Conservation (phyloP, 352 stramenopile species). For the Bremia lactucae region DNA sequence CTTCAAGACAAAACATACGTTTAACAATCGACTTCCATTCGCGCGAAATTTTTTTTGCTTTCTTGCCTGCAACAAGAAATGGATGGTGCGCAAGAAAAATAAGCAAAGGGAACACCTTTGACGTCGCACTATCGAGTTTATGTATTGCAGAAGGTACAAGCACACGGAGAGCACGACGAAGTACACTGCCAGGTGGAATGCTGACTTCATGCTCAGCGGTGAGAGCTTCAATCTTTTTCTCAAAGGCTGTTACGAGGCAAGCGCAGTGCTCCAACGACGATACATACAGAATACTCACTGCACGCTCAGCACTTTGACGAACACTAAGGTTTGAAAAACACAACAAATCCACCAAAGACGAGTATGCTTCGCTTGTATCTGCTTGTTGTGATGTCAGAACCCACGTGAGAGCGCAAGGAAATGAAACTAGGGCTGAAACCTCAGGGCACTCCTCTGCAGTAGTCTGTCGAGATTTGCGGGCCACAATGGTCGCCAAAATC, state of each 20-base stretch:
- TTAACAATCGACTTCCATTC: constrained; percentile 63
- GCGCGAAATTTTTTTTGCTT: constrained; percentile 30
- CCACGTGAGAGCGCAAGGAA: constrained; percentile 50
- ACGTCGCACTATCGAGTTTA: constrained; percentile 23
- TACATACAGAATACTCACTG: constrained; percentile 38
- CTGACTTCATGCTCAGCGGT: constrained; percentile 30
- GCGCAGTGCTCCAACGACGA: constrained; percentile 47
- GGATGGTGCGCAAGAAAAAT: constrained; percentile 65
- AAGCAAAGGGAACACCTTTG: constrained; percentile 35
- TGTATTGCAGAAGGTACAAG: constrained; percentile 35
- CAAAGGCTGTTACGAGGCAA: constrained; percentile 40
- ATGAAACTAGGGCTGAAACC: constrained; percentile 39
- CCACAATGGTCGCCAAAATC: constrained; percentile 24
- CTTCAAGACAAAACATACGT: constrained; percentile 34
- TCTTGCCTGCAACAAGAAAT: constrained; percentile 53
- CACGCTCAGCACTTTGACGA: constrained; percentile 35
- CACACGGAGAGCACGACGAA: constrained; percentile 50
- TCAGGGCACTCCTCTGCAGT: constrained; percentile 33
- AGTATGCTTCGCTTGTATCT: constrained; percentile 37
- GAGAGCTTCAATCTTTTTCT: constrained; percentile 40
- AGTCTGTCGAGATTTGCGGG: constrained; percentile 8
- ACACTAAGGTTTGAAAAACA: constrained; percentile 37
- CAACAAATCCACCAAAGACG: constrained; percentile 48
- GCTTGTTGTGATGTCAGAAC: constrained; percentile 55
- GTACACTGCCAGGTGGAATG: constrained; percentile 38